Evolutionary conservation across 106 monocot species (phyloP).

Genomic region (Agapanthus africanus): DNA sequence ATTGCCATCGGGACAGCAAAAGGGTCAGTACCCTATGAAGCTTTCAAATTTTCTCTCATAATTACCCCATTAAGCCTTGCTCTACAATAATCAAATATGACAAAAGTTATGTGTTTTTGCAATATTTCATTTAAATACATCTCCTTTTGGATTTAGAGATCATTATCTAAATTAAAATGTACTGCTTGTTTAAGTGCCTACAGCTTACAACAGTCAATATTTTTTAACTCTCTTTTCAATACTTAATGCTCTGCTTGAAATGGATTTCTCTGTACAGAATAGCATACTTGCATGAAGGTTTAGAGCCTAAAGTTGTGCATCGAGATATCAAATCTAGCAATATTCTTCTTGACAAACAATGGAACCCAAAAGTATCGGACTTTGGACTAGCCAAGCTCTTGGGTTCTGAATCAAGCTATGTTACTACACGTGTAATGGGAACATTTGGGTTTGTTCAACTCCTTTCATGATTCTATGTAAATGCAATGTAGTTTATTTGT

Average conservation of each 20-base stretch:
- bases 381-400: slow-evolving; percentile 91
- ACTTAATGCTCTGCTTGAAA: no score
- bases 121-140: no score
- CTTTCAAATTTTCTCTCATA: no score
- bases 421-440: slow-evolving; percentile 91
- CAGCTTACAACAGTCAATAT: no score
- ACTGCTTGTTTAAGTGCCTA: no score
- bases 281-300: slow-evolving; percentile 86
- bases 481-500: no score
- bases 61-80: background rate
- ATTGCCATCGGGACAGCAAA: slow-evolving; percentile 82
- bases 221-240: no score
- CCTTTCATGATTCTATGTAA: background rate
- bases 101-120: no score
- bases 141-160: no score
- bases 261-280: slow-evolving; percentile 30
- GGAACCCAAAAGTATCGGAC: slow-evolving; percentile 89
- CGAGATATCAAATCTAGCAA: slow-evolving; percentile 92
- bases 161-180: no score
- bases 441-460: slow-evolving; percentile 69
- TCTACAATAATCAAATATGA: background rate
- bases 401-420: slow-evolving; percentile 63
- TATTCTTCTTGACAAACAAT: slow-evolving; percentile 76
- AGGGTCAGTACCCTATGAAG: slow-evolving; percentile 38
- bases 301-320: slow-evolving; percentile 96